Percentiles rank a stretch among this genome's conserved stretches.
These are phyloP conservation scores for Quercus parvula DNA, from an alignment of 306 rosid genomes.

Conservation along the genomic window DNA sequence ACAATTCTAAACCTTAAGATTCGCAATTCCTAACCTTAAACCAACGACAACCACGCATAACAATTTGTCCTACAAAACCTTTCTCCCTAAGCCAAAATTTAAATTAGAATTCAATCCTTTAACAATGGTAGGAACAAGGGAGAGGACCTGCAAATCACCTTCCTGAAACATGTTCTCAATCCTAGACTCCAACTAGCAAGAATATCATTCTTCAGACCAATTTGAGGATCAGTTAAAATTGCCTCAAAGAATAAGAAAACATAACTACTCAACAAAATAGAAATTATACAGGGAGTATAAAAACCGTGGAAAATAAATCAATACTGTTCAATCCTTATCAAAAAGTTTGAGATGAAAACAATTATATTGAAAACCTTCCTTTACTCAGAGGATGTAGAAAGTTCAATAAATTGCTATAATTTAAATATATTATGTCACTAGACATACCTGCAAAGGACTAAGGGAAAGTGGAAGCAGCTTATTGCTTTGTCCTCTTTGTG, in stretches of 20 bases:
- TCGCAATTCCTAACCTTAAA: no score
- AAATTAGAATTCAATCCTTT: background rate
- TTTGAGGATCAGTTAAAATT: background rate
- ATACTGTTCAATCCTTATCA: background rate
- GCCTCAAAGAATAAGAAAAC: background rate
- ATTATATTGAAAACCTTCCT: background rate
- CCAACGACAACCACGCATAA: no score
- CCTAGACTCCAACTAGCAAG: background rate
- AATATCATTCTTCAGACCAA: background rate
- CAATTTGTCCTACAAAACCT: no score
- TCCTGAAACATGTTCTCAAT: background rate
- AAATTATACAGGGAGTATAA: background rate
- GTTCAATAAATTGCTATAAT: conserved; percentile 2
- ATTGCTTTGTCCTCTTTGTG: conserved; percentile 36
- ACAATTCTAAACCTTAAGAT: no score
- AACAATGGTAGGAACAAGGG: background rate
- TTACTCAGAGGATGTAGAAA: conserved; percentile 7
- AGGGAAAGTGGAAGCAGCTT: conserved; percentile 47
- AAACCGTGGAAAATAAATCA: background rate
- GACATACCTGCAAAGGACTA: conserved; percentile 72
- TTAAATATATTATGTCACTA: conserved; percentile 9
- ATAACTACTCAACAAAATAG: background rate
- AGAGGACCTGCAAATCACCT: background rate
- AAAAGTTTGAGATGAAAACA: background rate
- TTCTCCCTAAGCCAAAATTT: background rate